Base-by-base conservation (phyloP, 2,329 filamentous ascomycete species). In the Trichoderma oligosporum region DNA sequence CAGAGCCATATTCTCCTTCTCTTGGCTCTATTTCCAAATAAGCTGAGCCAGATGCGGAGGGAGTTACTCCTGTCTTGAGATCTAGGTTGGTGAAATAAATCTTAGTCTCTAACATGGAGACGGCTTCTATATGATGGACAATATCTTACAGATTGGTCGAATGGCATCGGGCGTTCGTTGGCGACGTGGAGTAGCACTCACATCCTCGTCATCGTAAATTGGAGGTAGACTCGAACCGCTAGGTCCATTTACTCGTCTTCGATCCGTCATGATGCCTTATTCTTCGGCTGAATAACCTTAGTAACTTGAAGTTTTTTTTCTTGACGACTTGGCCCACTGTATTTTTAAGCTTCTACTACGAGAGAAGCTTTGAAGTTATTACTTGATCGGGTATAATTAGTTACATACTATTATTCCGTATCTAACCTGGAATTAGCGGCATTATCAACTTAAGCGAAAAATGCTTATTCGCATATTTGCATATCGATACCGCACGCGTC, bases 11-110 rank as follows among this genome's bases (percentile, higher is more conserved):
- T 57, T 76, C 74, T 31, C 71, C 69, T 68, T 71, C 74, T 56
- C 74, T 78, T 63, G 73, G 75, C 65, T 82, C 82, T 47, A 87
- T 75, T 68, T 88, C 90, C 55, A 93, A 79, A 71, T 93, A 99
- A 55, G 94, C 91, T 16, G 92, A 97, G 12, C 94, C 94, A 47
- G 91, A 94, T 11, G 94, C 94, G 12, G 93, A 95, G 16, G 94
- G 93, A 0, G 94, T 92, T 4, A 97, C 83, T 22, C 91, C 91
- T 7, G 93, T 97, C 71, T 94, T 91, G 42, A 97, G 79, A 70
- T 93, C 91, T 96, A 62, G 24, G n/a, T n/a, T 5, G 4, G 16
- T 46, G 24, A 46, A 46, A 12, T 63, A 48, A 47, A 20, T 39
- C 54, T 57, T 47, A 60, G 58, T 56, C 9, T 25, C 27, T 11